phyloP scores from a whole-genome alignment of 345 rosid species.

The Acer saccharum region DNA sequence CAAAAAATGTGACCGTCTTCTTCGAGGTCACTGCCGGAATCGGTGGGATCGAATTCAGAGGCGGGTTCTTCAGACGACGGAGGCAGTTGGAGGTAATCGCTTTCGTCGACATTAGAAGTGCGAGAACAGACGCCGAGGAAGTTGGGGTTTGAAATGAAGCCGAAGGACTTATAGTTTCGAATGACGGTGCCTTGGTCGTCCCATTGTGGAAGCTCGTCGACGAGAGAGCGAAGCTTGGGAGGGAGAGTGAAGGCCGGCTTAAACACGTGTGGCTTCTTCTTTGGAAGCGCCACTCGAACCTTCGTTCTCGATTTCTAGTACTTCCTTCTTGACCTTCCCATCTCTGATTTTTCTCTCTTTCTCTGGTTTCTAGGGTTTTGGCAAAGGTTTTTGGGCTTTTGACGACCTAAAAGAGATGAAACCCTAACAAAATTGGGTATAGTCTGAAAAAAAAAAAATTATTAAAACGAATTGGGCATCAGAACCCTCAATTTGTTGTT shows the following conservation, averaged over 20 bases:
- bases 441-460: too few relatives aligned
- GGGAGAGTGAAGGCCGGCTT: slow-evolving; percentile 84
- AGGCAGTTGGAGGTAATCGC: slow-evolving; percentile 69
- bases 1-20: slow-evolving; percentile 67
- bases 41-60: slow-evolving; percentile 54
- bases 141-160: slow-evolving; percentile 87
- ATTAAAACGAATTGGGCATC: too few relatives aligned
- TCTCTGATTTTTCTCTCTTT: slow-evolving; percentile 22
- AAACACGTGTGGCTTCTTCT: slow-evolving; percentile 72
- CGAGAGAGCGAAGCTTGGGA: slow-evolving; percentile 80
- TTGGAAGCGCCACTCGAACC: slow-evolving; percentile 79
- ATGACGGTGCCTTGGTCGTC: slow-evolving; percentile 82
- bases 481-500: too few relatives aligned
- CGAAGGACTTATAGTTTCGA: slow-evolving; percentile 85
- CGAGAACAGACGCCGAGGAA: slow-evolving; percentile 73
- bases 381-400: not conserved
- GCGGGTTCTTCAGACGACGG: slow-evolving; percentile 39
- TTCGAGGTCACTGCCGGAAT: slow-evolving; percentile 89
- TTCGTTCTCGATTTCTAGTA: slow-evolving; percentile 74
- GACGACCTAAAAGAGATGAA: not conserved
- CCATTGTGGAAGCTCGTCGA: slow-evolving; percentile 64
- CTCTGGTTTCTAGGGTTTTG: slow-evolving; percentile 27
- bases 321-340: slow-evolving; percentile 95
- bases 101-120: slow-evolving; percentile 62
- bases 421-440: not conserved